A percentile compares a stretch with the other conserved stretches of the same genome.
Conservation (phyloP, 2,329 filamentous ascomycete species). For the Graphium sp. region DNA sequence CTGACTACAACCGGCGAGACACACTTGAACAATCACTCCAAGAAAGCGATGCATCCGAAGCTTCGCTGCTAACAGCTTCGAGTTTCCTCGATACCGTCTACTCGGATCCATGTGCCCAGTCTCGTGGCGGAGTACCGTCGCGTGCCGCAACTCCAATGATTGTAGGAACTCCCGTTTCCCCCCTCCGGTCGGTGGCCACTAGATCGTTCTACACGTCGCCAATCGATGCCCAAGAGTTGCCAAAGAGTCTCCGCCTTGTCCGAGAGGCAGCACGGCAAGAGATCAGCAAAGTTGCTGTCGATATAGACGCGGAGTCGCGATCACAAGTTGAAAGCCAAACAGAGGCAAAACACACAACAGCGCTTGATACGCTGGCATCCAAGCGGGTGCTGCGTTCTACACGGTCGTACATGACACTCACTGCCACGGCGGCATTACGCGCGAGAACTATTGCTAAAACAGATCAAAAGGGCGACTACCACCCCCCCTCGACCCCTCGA, state of each 20-base stretch:
- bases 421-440: constrained; percentile 18
- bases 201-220: not conserved
- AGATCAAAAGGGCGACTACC: constrained; percentile 27
- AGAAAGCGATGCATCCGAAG: constrained; percentile 66
- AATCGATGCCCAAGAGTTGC: not conserved
- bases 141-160: constrained; percentile 54
- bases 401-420: constrained; percentile 22
- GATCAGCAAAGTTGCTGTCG: too few species aligned
- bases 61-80: constrained; percentile 55
- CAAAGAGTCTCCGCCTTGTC: not conserved
- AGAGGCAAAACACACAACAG: too few species aligned
- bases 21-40: constrained; percentile 57
- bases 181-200: too few species aligned
- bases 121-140: constrained; percentile 33
- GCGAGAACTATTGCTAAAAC: constrained; percentile 31
- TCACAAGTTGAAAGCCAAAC: too few species aligned
- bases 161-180: constrained; percentile 28
- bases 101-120: constrained; percentile 40
- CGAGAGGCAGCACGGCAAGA: not conserved
- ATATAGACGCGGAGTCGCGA: too few species aligned
- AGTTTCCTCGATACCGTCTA: constrained; percentile 68
- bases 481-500: constrained; percentile 44
- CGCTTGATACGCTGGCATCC: too few species aligned
- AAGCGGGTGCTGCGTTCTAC: constrained; percentile 12
- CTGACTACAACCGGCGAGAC: constrained; percentile 40